phyloP scores from a whole-genome alignment of 306 rosid genomes.

The Acacia acuminata region DNA sequence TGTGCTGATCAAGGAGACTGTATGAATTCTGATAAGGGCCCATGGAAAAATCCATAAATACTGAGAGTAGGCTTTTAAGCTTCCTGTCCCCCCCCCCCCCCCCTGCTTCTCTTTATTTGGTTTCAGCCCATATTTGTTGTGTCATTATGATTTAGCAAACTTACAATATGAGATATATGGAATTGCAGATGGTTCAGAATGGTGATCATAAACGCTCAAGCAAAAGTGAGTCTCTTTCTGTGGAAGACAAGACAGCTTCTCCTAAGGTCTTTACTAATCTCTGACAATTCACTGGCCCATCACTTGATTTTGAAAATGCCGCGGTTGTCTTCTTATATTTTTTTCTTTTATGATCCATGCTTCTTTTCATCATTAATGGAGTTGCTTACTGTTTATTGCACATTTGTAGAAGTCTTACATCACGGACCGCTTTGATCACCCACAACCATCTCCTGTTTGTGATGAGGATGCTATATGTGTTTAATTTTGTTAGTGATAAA shows the following conservation, averaged over 20 bases:
- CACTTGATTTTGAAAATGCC: slow-evolving; percentile 19
- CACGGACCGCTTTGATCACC: slow-evolving; percentile 5
- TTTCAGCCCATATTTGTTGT: background rate
- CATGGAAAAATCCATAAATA: slow-evolving; percentile 78
- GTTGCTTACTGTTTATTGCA: slow-evolving; percentile 14
- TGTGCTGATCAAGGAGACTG: slow-evolving; percentile 89
- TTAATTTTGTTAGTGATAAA: slow-evolving; percentile 22
- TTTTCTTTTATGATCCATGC: slow-evolving; percentile 7
- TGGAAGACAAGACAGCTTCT: slow-evolving; percentile 45
- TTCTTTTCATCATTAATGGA: slow-evolving; percentile 24
- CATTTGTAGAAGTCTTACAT: slow-evolving; percentile 34
- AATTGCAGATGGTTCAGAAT: slow-evolving; percentile 74
- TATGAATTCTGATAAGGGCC: slow-evolving; percentile 89
- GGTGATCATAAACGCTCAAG: slow-evolving; percentile 74
- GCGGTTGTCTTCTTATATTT: slow-evolving; percentile 2
- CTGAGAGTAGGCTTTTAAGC: slow-evolving; percentile 45
- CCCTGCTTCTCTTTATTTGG: slow-evolving; percentile 1
- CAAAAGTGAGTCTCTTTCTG: slow-evolving; percentile 7
- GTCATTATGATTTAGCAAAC: slow-evolving; percentile 8
- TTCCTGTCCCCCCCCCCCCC: background rate
- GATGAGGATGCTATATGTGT: slow-evolving; percentile 42
- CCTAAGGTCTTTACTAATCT: slow-evolving; percentile 39
- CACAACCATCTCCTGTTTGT: slow-evolving; percentile 33
- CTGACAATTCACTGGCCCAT: slow-evolving; percentile 16
- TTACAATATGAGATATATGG: slow-evolving; percentile 16